Conservation (phyloP, 129 eudicot species). For the sunflower (Helianthus annuus) region DNA sequence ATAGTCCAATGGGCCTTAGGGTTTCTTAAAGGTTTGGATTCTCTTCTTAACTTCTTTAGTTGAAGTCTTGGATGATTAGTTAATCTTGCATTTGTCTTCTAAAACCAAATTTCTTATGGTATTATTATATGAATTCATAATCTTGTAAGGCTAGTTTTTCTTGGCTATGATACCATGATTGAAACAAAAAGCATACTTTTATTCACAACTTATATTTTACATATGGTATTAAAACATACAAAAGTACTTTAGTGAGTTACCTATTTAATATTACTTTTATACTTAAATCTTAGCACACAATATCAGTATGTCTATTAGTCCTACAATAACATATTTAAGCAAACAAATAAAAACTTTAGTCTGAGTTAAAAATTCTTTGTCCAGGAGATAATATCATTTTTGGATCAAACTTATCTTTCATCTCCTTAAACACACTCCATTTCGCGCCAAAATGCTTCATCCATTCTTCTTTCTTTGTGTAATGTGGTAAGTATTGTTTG, state of each 20-base stretch:
- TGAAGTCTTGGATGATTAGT: too few relatives aligned
- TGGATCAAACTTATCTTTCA: constrained; percentile 41
- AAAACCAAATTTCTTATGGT: too few relatives aligned
- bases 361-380: constrained; percentile 35
- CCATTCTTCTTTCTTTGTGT: constrained; percentile 37
- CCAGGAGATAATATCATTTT: constrained; percentile 46
- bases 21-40: too few relatives aligned
- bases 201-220: too few relatives aligned
- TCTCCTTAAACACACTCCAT: constrained; percentile 34
- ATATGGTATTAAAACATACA: too few relatives aligned
- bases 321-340: neutral
- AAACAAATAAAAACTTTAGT: neutral
- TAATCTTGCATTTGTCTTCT: too few relatives aligned
- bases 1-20: too few relatives aligned
- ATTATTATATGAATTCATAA: too few relatives aligned
- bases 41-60: too few relatives aligned
- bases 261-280: neutral
- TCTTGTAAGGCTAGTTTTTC: too few relatives aligned
- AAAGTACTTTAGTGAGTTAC: neutral
- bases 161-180: too few relatives aligned
- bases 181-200: too few relatives aligned
- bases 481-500: constrained; percentile 40
- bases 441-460: constrained; percentile 43
- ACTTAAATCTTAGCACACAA: neutral
- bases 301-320: neutral